phyloP scores from a whole-genome alignment of 2,329 filamentous ascomycete species.

The Knoxdaviesia capensis region DNA sequence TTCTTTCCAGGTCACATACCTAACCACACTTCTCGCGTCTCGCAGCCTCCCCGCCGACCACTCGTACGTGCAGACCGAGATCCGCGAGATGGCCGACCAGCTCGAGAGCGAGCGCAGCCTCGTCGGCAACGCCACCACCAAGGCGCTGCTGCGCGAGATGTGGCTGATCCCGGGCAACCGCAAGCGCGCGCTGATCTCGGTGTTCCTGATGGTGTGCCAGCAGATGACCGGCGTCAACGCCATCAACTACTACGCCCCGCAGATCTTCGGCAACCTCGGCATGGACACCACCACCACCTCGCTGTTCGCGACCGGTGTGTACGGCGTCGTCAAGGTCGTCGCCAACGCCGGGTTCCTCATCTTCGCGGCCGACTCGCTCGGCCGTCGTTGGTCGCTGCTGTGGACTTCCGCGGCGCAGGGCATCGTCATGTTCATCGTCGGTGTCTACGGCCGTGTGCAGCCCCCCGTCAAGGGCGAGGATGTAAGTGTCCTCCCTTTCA shows the following conservation, averaged over 20 bases:
- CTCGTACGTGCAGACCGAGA: constrained; percentile 34
- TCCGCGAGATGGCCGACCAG: constrained; percentile 38
- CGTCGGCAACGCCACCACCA: constrained; percentile 27
- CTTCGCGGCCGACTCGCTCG: constrained; percentile 49
- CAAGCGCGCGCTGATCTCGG: constrained; percentile 41
- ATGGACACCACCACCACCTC: constrained; percentile 32
- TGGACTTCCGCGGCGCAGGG: constrained; percentile 45
- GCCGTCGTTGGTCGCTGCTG: constrained; percentile 37
- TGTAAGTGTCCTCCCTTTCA: constrained; percentile 12
- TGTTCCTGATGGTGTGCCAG: constrained; percentile 44
- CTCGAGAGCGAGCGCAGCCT: constrained; percentile 42
- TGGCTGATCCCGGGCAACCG: constrained; percentile 38
- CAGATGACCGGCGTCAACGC: constrained; percentile 46
- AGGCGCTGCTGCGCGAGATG: constrained; percentile 44
- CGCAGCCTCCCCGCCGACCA: constrained; percentile 28
- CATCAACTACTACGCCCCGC: constrained; percentile 48
- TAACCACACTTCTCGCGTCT: constrained; percentile 8
- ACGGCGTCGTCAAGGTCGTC: constrained; percentile 50
- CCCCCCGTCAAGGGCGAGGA: constrained; percentile 30
- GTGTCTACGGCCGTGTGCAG: constrained; percentile 45
- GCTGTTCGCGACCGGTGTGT: constrained; percentile 55
- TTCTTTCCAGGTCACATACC: constrained; percentile 15
- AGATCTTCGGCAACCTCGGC: constrained; percentile 47
- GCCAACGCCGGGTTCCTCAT: constrained; percentile 44
- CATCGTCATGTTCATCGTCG: constrained; percentile 46